Evolutionary conservation across 2,329 filamentous ascomycete genomes (phyloP).

Genomic region (Graphilbum sp.): DNA sequence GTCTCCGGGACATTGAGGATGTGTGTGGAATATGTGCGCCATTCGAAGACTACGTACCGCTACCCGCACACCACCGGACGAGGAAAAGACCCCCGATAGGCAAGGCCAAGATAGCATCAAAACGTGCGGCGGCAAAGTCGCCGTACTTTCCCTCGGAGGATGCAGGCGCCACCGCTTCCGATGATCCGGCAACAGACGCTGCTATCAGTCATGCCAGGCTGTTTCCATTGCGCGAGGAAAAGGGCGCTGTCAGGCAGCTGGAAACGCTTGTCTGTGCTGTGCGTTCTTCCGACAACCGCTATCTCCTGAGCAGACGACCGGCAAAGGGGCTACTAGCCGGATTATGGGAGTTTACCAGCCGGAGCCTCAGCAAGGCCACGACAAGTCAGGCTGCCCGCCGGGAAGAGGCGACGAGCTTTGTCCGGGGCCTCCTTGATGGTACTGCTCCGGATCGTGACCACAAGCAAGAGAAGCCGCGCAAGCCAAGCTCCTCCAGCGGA

Average conservation of each 20-base stretch:
- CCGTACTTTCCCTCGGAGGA: constrained; percentile 9
- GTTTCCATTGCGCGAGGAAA: constrained; percentile 33
- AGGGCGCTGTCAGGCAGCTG: constrained; percentile 35
- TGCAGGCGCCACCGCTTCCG: constrained; percentile 9
- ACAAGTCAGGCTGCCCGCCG: neutral
- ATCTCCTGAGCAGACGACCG: constrained; percentile 32
- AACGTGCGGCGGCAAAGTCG: neutral
- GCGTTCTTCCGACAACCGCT: constrained; percentile 24
- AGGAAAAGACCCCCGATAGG: neutral
- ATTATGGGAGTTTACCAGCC: constrained; percentile 39
- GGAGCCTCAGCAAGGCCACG: constrained; percentile 5
- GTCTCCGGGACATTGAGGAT: constrained; percentile 32
- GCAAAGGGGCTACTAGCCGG: constrained; percentile 37
- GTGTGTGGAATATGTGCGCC: constrained; percentile 30
- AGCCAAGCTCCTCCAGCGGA: too few species aligned
- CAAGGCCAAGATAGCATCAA: neutral
- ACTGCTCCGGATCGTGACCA: too few species aligned
- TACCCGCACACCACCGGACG: neutral
- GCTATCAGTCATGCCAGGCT: constrained; percentile 25
- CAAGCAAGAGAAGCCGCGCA: too few species aligned
- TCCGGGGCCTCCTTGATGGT: constrained; percentile 3
- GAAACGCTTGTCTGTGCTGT: constrained; percentile 38
- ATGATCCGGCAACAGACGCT: neutral
- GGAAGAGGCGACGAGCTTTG: constrained; percentile 4
- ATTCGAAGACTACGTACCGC: constrained; percentile 21